A percentile compares a stretch with the other conserved stretches of the same genome.
phyloP scores from a whole-genome alignment of 2,329 filamentous ascomycete genomes.

The Venturia asperata region DNA sequence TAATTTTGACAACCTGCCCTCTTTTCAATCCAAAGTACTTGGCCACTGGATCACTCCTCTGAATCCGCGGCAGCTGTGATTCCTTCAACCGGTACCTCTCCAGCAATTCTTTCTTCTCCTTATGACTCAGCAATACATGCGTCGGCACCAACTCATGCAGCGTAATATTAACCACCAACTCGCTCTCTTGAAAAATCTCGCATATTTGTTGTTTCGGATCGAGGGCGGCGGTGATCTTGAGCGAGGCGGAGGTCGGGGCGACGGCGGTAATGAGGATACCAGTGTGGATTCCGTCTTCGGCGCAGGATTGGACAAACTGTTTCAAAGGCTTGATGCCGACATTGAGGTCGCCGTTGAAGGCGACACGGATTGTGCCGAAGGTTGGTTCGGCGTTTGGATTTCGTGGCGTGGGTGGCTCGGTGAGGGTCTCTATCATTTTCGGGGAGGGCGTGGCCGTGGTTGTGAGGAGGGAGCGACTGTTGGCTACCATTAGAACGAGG shows the following conservation, averaged over 20 bases:
- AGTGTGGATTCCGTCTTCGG: conserved; percentile 69
- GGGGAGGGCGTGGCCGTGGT: conserved; percentile 82
- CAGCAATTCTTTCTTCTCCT: conserved; percentile 81
- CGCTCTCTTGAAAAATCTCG: conserved; percentile 93
- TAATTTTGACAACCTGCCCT: conserved; percentile 97
- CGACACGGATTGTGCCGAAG: conserved; percentile 85
- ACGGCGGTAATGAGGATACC: conserved; percentile 85
- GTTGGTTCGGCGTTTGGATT: conserved; percentile 63
- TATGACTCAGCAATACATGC: conserved; percentile 80
- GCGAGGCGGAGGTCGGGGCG: conserved; percentile 74
- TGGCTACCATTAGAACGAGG: not conserved
- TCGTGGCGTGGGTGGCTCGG: conserved; percentile 58
- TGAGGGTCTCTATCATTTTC: conserved; percentile 78
- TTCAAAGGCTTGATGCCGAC: conserved; percentile 92
- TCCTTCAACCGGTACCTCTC: conserved; percentile 93
- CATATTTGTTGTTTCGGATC: conserved; percentile 61
- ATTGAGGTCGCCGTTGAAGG: conserved; percentile 74
- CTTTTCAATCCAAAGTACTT: conserved; percentile 83
- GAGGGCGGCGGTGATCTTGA: conserved; percentile 76
- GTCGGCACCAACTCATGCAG: conserved; percentile 94
- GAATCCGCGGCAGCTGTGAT: conserved; percentile 88
- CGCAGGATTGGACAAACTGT: conserved; percentile 75
- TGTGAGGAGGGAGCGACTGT: conserved; percentile 73
- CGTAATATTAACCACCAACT: conserved; percentile 95
- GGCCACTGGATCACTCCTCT: conserved; percentile 85